Conservation (phyloP, 129 eudicot species). For the Dittrichia graveolens region DNA sequence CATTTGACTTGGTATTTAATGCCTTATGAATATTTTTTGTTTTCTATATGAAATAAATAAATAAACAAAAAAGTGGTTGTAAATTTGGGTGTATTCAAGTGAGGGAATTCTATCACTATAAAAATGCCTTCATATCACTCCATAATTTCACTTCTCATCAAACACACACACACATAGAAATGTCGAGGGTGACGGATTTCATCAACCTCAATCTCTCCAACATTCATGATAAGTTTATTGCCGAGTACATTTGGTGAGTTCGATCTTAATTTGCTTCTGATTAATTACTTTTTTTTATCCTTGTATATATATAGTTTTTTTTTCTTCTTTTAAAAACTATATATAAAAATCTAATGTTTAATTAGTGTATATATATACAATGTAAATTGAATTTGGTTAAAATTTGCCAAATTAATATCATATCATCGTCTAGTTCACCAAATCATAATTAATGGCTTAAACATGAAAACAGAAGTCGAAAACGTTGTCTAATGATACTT, state of each 20-base stretch:
- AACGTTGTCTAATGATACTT: no score
- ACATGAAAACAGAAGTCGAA: no score
- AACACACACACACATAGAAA: conserved; percentile 18
- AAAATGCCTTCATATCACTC: background rate
- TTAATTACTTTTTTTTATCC: background rate
- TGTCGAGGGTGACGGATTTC: conserved; percentile 65
- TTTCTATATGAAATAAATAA: background rate
- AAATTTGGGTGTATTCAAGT: conserved; percentile 8
- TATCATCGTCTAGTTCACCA: no score
- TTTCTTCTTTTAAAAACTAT: background rate
- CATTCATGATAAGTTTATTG: conserved; percentile 55
- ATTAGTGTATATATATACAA: background rate
- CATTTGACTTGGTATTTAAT: no score
- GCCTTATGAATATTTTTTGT: background rate
- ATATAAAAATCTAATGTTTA: background rate
- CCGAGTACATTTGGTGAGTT: conserved; percentile 79
- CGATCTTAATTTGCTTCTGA: background rate
- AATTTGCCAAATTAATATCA: background rate
- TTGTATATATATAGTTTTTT: background rate
- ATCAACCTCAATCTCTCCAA: conserved; percentile 58
- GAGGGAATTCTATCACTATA: conserved; percentile 3
- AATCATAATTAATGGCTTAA: no score
- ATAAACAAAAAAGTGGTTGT: background rate
- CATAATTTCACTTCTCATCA: no score
- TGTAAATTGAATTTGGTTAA: background rate